A percentile compares a stretch with the other conserved stretches of the same genome.
Conservation (phyloP, 2,329 filamentous ascomycete genomes). For the Botrytis squamosa region DNA sequence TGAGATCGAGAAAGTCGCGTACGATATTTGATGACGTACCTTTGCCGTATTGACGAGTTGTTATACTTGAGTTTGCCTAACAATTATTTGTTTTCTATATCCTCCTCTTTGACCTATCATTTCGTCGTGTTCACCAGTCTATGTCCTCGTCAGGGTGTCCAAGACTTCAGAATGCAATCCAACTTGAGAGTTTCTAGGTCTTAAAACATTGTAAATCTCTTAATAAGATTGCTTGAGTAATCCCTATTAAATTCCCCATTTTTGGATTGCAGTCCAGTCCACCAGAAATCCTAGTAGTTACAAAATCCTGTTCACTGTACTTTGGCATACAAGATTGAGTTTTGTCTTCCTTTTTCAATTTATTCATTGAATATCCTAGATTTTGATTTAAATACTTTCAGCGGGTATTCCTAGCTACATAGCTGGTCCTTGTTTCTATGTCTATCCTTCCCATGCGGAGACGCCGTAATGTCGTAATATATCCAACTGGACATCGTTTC, state of each 20-base stretch:
- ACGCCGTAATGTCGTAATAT: neutral
- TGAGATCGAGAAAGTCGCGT: neutral
- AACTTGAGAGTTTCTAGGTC: accelerated
- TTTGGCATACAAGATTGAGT: neutral
- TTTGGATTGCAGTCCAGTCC: neutral
- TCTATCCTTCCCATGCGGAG: neutral
- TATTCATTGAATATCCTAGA: neutral
- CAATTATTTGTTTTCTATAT: neutral
- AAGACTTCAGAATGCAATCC: neutral
- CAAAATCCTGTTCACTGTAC: neutral
- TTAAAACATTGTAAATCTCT: neutral
- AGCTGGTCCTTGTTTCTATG: neutral
- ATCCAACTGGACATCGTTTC: neutral
- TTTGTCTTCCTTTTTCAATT: neutral
- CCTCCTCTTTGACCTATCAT: neutral
- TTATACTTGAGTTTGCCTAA: neutral
- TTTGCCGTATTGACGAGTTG: neutral
- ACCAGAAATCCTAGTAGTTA: neutral
- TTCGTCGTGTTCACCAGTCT: neutral
- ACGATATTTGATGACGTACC: neutral
- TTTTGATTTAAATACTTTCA: neutral
- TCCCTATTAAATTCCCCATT: accelerated
- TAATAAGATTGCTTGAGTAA: neutral
- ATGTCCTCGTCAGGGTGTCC: neutral
- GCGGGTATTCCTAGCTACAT: neutral